Percentiles rank a stretch among this genome's conserved stretches.
Evolutionary conservation across 305 asterid genomes (phyloP).

Genomic region (Nicotiana rustica): DNA sequence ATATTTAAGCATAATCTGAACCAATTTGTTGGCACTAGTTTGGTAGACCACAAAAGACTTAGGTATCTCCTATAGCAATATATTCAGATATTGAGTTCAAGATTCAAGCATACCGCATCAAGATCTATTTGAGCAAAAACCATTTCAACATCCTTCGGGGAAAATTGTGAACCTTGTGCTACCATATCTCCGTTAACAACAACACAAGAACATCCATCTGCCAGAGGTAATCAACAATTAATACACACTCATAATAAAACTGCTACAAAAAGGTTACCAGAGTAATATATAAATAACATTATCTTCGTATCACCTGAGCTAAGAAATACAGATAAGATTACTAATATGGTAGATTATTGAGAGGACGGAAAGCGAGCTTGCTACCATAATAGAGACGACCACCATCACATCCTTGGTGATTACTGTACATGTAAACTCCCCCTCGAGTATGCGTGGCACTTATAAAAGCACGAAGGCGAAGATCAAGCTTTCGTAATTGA

Average conservation of each 20-base stretch:
- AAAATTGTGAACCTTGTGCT: constrained; percentile 95
- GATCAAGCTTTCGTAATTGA: constrained; percentile 87
- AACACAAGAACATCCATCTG: constrained; percentile 94
- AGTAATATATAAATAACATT: background rate
- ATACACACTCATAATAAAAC: background rate
- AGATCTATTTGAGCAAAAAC: constrained; percentile 91
- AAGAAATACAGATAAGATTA: constrained; percentile 30
- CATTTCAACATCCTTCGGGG: constrained; percentile 91
- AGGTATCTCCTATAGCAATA: background rate
- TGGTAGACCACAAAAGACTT: background rate
- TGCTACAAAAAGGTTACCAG: background rate
- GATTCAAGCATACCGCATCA: constrained; percentile 73
- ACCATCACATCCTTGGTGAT: constrained; percentile 97
- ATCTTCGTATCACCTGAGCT: constrained; percentile 6
- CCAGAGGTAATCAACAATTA: constrained; percentile 12
- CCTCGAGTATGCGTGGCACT: constrained; percentile 95
- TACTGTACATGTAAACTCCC: constrained; percentile 90
- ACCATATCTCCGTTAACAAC: constrained; percentile 92
- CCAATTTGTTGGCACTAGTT: constrained; percentile 19
- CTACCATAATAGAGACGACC: constrained; percentile 89
- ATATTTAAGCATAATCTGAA: constrained; percentile 3
- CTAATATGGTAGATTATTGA: background rate
- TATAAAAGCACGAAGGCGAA: constrained; percentile 83
- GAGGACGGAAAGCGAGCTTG: constrained; percentile 32
- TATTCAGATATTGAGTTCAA: constrained; percentile 21